A percentile compares a stretch with the other conserved stretches of the same genome.
These are phyloP conservation scores for Salix exigua DNA, from an alignment of 345 rosid species.

Conservation along the genomic window DNA sequence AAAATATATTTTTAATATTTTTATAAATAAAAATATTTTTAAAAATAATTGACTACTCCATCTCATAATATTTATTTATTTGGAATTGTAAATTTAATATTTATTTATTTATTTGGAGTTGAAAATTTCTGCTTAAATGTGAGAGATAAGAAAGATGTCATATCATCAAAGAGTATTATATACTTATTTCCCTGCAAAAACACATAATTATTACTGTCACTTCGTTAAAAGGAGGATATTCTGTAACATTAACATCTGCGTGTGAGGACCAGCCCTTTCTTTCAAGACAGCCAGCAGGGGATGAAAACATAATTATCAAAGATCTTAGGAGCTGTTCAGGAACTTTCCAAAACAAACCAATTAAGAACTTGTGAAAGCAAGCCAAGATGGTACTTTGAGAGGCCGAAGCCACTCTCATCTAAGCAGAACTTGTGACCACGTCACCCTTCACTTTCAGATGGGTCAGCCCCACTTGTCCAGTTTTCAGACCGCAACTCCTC, in stretches of 20 bases:
- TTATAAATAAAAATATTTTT: no score
- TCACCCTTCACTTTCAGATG: conserved; percentile 45
- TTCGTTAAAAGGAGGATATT: not conserved
- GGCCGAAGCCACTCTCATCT: conserved; percentile 33
- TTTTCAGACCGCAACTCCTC: conserved; percentile 23
- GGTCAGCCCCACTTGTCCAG: conserved; percentile 31
- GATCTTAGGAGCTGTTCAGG: not conserved
- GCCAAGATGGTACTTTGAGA: conserved; percentile 25
- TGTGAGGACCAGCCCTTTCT: no score
- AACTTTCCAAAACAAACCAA: conserved; percentile 17
- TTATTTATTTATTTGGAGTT: not conserved
- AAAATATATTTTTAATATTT: no score
- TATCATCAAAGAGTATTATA: not conserved
- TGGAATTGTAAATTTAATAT: not conserved
- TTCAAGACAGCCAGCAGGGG: not conserved
- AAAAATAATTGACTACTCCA: no score
- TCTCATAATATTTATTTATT: no score
- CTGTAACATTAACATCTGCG: not conserved
- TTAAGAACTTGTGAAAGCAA: conserved; percentile 8
- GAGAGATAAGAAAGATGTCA: not conserved
- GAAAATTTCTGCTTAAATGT: not conserved
- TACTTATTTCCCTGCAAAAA: not conserved
- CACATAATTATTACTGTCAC: not conserved
- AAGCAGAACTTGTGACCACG: conserved; percentile 44
- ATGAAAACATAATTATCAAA: conserved; percentile 1